Base-by-base conservation (phyloP, 2,329 filamentous ascomycete genomes). In the Colletotrichum euphorbiae region DNA sequence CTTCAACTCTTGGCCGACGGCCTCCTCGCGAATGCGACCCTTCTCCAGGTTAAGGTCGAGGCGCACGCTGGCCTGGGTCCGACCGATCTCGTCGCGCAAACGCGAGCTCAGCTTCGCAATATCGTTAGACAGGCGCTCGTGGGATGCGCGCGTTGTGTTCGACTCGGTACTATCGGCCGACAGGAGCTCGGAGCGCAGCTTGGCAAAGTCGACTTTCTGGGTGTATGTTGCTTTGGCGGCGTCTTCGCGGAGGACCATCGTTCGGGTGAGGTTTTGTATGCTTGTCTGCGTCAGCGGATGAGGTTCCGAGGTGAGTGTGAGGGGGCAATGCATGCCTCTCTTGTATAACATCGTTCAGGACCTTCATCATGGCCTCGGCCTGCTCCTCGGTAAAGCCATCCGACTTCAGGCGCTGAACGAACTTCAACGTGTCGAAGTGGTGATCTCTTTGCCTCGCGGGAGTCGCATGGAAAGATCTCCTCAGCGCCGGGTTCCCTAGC, bases 361-460 rank as follows among this genome's bases (percentile, higher is more conserved):
- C 93, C 77, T 93, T 93, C 96, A 99, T 98, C 92, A 98, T 96
- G n/a, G 96, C 95, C 28, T 93, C 94, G 2, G 94, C 91, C 80
- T 99, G 96, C 73, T 94, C 92, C 79, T 98, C 95, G 24, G 93
- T 97, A 79, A 98, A 98, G 0, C 96, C 96, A 78, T 99, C 96
- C 72, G 89, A 89, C 78, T 95, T 90, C 45, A 99, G 84, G 59
- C 93, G 87, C 81, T 97, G 93, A 43, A 99, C 94, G 77, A 99
- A 97, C 82, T 97, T 98, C 70, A 99, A 87, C 1, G 96, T 99
- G 80, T 99, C 96, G 77, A 99, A 99, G 80, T 99, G 94, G 80
- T 99, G 96, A 75, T 98, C 94, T 71, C 92, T 88, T 59, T 79
- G 77, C 57, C 82, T 86, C 42, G 80, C 75, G 2, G 87, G 77